A percentile compares a stretch with the other conserved stretches of the same genome.
Conservation (phyloP, 495 filamentous ascomycete genomes). For the Penicillium manginii region DNA sequence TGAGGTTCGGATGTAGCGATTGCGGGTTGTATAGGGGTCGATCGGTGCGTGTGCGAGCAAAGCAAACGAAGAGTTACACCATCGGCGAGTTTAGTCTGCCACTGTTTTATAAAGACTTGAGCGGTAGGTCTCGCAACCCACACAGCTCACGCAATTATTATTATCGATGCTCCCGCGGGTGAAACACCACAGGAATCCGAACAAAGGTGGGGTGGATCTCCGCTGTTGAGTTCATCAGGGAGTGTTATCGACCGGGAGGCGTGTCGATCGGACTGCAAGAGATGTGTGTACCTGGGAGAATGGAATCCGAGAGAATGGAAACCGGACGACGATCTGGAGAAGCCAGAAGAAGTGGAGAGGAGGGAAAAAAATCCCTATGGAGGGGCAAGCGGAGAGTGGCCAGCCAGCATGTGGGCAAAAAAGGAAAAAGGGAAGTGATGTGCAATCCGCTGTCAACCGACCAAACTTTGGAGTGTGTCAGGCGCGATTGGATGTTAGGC, state of each 20-base stretch:
- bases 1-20: not conserved
- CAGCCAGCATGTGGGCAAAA: slow-evolving; percentile 6
- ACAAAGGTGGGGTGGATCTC: slow-evolving; percentile 8
- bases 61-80: not conserved
- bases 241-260: slow-evolving; percentile 14
- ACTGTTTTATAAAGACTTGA: not conserved
- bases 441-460: slow-evolving; percentile 10
- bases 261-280: slow-evolving; percentile 12
- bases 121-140: not conserved
- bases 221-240: slow-evolving; percentile 16
- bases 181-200: slow-evolving; percentile 7
- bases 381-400: slow-evolving; percentile 22
- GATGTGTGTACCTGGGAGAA: slow-evolving; percentile 6
- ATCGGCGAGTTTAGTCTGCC: not conserved
- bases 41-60: not conserved
- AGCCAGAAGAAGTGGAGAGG: slow-evolving; percentile 14
- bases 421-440: slow-evolving; percentile 6
- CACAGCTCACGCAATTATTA: not conserved
- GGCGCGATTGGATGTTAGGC: not conserved
- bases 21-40: not conserved
- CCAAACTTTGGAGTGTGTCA: not conserved
- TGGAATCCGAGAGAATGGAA: slow-evolving; percentile 13
- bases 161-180: slow-evolving; percentile 10
- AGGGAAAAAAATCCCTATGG: slow-evolving; percentile 16
- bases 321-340: slow-evolving; percentile 17